Evolutionary conservation across 1,139 yeast genomes (phyloP).

Genomic region (Geotrichum aggregatum): DNA sequence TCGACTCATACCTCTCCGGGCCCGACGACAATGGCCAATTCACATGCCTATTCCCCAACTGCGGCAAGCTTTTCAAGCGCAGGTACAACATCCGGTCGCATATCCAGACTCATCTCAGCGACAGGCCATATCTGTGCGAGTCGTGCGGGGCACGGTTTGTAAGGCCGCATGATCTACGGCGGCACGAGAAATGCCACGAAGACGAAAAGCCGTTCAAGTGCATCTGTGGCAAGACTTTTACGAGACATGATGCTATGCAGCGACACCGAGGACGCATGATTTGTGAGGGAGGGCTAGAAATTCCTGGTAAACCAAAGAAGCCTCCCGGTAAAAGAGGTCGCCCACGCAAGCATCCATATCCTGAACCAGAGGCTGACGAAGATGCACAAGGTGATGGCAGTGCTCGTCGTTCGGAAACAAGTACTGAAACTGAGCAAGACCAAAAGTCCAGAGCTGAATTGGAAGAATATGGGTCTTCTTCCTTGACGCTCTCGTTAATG

Average conservation of each 20-base stretch:
- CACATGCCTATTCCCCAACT: slow-evolving; percentile 70
- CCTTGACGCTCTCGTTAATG: too few relatives aligned
- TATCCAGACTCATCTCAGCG: slow-evolving; percentile 93
- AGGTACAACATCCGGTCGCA: slow-evolving; percentile 94
- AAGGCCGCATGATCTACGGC: slow-evolving; percentile 84
- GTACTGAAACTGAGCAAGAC: not conserved
- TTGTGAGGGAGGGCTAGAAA: slow-evolving; percentile 64
- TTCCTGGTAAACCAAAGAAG: slow-evolving; percentile 36
- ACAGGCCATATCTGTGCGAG: slow-evolving; percentile 75
- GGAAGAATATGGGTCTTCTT: too few relatives aligned
- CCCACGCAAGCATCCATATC: slow-evolving; percentile 29
- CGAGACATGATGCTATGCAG: slow-evolving; percentile 81
- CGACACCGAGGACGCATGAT: slow-evolving; percentile 77
- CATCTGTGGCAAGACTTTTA: slow-evolving; percentile 88
- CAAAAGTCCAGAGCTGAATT: not conserved
- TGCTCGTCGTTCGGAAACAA: not conserved
- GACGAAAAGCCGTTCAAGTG: slow-evolving; percentile 67
- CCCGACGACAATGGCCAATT: slow-evolving; percentile 64
- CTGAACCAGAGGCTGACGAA: slow-evolving; percentile 1
- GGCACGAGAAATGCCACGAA: slow-evolving; percentile 85
- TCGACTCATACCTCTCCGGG: slow-evolving; percentile 77
- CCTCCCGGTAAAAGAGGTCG: slow-evolving; percentile 35
- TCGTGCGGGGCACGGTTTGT: slow-evolving; percentile 63
- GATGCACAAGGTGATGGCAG: too few relatives aligned
- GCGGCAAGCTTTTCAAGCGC: slow-evolving; percentile 82